Conservation (phyloP, 2,329 filamentous ascomycete species). For the Sporothrix mexicana region DNA sequence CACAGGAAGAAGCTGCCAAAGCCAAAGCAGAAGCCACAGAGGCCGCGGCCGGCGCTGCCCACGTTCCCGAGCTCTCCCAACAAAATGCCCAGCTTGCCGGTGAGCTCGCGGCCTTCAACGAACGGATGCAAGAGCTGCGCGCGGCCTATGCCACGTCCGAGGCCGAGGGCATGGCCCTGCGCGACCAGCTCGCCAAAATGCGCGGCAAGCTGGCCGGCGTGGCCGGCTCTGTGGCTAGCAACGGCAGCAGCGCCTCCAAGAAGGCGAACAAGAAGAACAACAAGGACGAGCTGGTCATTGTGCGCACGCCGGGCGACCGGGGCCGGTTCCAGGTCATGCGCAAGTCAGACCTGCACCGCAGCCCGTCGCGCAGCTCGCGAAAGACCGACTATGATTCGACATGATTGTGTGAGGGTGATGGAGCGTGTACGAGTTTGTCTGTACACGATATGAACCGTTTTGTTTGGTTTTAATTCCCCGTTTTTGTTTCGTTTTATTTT, state of each 20-base stretch:
- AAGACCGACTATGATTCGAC: slow-evolving; percentile 33
- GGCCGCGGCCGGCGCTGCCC: neutral
- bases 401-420: neutral
- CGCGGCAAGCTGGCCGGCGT: slow-evolving; percentile 29
- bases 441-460: neutral
- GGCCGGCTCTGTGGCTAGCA: neutral
- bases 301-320: slow-evolving; percentile 36
- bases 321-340: slow-evolving; percentile 38
- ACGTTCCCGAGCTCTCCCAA: slow-evolving; percentile 6
- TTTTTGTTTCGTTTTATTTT: neutral
- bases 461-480: neutral
- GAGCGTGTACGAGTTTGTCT: neutral
- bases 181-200: slow-evolving; percentile 35
- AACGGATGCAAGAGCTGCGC: slow-evolving; percentile 19
- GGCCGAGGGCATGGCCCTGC: slow-evolving; percentile 34
- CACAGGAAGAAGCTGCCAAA: neutral
- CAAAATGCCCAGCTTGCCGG: neutral
- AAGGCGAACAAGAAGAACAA: slow-evolving; percentile 30
- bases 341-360: slow-evolving; percentile 36
- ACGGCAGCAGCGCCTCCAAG: neutral
- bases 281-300: slow-evolving; percentile 38
- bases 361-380: slow-evolving; percentile 33
- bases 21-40: slow-evolving; percentile 1
- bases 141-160: slow-evolving; percentile 27
- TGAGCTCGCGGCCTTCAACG: neutral